Conservation (phyloP, 2,329 filamentous ascomycete genomes). For the Colletotrichum gigasporum region DNA sequence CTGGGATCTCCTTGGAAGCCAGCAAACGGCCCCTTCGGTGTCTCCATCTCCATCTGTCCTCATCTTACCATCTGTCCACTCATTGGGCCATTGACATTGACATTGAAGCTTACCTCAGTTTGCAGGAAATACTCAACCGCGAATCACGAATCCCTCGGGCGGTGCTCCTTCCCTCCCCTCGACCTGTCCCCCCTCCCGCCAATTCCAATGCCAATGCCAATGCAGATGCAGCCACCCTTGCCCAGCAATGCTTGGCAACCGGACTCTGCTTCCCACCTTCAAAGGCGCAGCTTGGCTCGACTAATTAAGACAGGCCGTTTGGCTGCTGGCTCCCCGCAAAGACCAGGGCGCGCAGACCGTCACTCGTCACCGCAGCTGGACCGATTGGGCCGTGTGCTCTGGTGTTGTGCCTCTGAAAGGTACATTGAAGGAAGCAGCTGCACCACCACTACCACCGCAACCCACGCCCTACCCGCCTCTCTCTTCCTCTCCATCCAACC, state of each 20-base stretch:
- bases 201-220: no score
- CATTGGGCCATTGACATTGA: no score
- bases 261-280: neutral
- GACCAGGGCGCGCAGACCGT: neutral
- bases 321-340: neutral
- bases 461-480: neutral
- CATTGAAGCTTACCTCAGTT: no score
- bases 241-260: slow-evolving; percentile 9
- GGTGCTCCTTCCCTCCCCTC: neutral
- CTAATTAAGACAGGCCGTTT: neutral
- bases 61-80: no score
- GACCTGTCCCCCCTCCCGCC: no score
- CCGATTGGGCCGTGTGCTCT: neutral
- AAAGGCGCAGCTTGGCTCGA: neutral
- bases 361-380: neutral
- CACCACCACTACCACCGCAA: neutral
- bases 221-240: neutral
- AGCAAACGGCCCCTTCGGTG: neutral
- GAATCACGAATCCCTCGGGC: slow-evolving; percentile 4
- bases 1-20: neutral
- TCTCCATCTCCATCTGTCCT: neutral
- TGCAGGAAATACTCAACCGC: no score
- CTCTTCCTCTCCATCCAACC: neutral
- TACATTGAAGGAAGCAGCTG: no score
- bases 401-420: neutral